Conservation (phyloP, 2,329 filamentous ascomycete genomes). For the Aspergillus japonicus region DNA sequence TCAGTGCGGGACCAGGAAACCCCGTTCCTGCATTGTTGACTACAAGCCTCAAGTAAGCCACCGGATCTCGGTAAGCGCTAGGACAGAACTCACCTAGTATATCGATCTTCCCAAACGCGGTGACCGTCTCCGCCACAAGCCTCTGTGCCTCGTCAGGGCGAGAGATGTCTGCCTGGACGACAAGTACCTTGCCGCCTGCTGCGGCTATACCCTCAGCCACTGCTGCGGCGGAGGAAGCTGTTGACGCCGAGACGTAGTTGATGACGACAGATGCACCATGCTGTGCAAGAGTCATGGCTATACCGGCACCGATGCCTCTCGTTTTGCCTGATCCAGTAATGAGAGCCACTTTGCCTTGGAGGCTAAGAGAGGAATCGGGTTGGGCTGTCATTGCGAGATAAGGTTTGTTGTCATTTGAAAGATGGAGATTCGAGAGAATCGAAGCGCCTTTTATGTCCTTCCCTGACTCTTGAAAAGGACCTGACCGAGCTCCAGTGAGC, state of each 20-base stretch:
- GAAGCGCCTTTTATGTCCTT: background rate
- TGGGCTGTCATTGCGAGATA: background rate
- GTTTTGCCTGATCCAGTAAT: slow-evolving; percentile 40
- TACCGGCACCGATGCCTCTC: slow-evolving; percentile 65
- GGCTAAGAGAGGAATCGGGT: background rate
- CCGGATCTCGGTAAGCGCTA: background rate
- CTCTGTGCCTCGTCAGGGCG: slow-evolving; percentile 8
- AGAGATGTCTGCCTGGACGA: slow-evolving; percentile 14
- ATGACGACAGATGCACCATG: slow-evolving; percentile 66
- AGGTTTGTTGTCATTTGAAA: background rate
- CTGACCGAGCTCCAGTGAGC: background rate
- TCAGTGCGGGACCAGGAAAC: background rate
- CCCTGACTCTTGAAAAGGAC: background rate
- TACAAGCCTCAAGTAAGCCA: background rate
- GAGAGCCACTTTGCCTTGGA: slow-evolving; percentile 31
- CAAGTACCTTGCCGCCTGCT: slow-evolving; percentile 10
- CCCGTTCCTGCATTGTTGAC: slow-evolving; percentile 5
- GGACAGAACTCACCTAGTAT: background rate
- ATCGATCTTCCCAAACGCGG: background rate
- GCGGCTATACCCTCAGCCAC: slow-evolving; percentile 9
- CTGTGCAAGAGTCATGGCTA: slow-evolving; percentile 64
- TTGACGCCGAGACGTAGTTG: slow-evolving; percentile 53
- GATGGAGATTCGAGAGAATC: background rate
- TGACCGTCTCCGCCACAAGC: background rate
- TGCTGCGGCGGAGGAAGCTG: slow-evolving; percentile 5